Percentiles rank a stretch among this genome's conserved stretches.
Evolutionary conservation across 257 asterid species (phyloP).

Genomic region (Ligustrum vulgare): DNA sequence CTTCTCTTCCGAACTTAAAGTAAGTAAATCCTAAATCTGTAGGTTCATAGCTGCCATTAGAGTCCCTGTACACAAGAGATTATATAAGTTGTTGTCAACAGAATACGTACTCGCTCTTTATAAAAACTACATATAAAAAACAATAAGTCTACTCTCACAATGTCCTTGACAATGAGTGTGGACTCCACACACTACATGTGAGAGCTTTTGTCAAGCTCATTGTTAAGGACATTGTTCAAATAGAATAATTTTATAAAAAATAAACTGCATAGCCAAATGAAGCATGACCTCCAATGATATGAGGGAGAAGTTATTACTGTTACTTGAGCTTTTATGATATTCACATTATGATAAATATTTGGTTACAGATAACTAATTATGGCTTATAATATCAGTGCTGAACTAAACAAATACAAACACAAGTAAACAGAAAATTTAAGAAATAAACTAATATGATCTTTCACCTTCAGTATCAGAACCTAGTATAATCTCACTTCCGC

Average conservation of each 20-base stretch:
- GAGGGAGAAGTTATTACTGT: not conserved
- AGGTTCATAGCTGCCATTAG: not conserved
- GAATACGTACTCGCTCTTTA: not conserved
- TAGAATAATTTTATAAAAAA: too few species aligned
- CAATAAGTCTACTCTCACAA: too few species aligned
- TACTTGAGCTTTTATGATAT: not conserved
- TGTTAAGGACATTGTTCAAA: too few species aligned
- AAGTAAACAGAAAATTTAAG: not conserved
- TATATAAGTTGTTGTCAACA: not conserved
- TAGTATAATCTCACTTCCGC: slow-evolving; percentile 84
- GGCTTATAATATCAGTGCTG: not conserved
- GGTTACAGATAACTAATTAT: not conserved
- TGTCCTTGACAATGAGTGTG: too few species aligned
- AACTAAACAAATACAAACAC: slow-evolving; percentile 9
- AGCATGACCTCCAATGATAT: not conserved
- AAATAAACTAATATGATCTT: slow-evolving; percentile 18
- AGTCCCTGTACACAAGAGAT: not conserved
- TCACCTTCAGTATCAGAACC: slow-evolving; percentile 65
- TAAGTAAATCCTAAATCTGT: not conserved
- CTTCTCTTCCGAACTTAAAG: not conserved
- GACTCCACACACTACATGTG: too few species aligned
- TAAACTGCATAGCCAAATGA: not conserved
- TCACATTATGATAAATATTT: not conserved
- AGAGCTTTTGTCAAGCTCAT: too few species aligned
- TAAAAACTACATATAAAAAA: not conserved